A percentile compares a stretch with the other conserved stretches of the same genome.
Evolutionary conservation across 2,329 filamentous ascomycete species (phyloP).

Genomic region (Huntiella omanensis): DNA sequence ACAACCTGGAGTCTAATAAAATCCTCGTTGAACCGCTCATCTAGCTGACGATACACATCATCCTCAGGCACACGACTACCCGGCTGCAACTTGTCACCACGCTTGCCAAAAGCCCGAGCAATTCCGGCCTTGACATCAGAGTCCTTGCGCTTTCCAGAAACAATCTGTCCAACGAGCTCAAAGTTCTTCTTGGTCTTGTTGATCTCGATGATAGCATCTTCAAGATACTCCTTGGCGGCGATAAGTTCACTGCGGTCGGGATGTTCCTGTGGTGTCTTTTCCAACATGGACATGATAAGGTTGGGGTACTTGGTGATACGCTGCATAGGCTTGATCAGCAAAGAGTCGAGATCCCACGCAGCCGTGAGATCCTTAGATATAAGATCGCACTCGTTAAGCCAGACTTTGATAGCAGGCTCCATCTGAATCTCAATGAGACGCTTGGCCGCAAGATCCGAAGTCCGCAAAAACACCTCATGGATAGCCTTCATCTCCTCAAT

Average conservation of each 20-base stretch:
- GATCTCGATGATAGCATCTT: conserved; percentile 62
- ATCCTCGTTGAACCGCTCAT: conserved; percentile 79
- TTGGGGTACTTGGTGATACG: conserved; percentile 86
- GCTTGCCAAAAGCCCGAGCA: conserved; percentile 75
- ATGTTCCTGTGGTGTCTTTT: conserved; percentile 63
- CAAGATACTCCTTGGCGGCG: conserved; percentile 31
- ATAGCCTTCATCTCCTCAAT: conserved; percentile 41
- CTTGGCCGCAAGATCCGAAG: conserved; percentile 43
- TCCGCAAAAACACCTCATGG: conserved; percentile 44
- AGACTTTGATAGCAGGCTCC: conserved; percentile 51
- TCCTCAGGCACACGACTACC: conserved; percentile 49
- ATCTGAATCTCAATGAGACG: conserved; percentile 43
- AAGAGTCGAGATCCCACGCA: conserved; percentile 85
- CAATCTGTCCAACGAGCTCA: conserved; percentile 77
- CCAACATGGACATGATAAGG: conserved; percentile 59
- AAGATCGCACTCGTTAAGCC: conserved; percentile 83
- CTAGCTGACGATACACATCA: conserved; percentile 56
- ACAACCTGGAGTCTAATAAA: conserved; percentile 86
- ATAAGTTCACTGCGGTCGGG: conserved; percentile 55
- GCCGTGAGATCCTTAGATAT: conserved; percentile 82
- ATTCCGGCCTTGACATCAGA: conserved; percentile 72
- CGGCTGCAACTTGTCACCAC: conserved; percentile 67
- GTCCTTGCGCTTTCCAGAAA: conserved; percentile 62
- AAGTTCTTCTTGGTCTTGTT: conserved; percentile 93
- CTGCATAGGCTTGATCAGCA: conserved; percentile 96